These are phyloP conservation scores for Testicularia cyperi DNA, from an alignment of 1,284 basidiomycete species.

Conservation along the genomic window DNA sequence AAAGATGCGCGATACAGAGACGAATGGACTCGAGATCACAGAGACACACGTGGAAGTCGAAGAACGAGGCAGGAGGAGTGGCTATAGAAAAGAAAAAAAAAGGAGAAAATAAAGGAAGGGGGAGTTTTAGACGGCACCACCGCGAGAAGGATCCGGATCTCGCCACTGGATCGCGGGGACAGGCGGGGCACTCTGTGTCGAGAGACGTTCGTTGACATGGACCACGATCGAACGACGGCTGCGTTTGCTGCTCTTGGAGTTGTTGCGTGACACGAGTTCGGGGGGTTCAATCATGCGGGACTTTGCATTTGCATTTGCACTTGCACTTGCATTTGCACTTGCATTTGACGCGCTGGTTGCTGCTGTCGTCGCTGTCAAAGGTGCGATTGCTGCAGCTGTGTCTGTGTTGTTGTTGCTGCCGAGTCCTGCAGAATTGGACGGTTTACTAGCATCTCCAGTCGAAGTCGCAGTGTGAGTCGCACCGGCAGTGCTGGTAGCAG, in stretches of 20 bases:
- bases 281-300: constrained; percentile 20
- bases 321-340: neutral
- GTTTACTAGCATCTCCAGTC: too few species aligned
- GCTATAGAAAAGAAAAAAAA: too few species aligned
- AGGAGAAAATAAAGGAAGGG: too few species aligned
- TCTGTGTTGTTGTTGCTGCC: too few species aligned
- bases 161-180: constrained; percentile 34
- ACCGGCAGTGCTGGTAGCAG: neutral
- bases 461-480: too few species aligned
- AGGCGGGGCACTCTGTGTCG: constrained; percentile 7
- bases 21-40: too few species aligned
- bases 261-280: constrained; percentile 17
- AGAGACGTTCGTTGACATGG: constrained; percentile 20
- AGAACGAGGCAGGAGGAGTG: too few species aligned
- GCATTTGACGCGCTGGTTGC: neutral
- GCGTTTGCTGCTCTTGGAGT: constrained; percentile 17
- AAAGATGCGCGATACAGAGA: too few species aligned
- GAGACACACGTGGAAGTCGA: too few species aligned
- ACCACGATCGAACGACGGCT: constrained; percentile 14
- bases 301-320: neutral
- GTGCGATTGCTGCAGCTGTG: neutral
- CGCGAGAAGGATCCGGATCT: too few species aligned
- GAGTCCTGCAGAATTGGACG: too few species aligned
- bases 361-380: neutral
- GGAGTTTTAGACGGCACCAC: too few species aligned